Base-by-base conservation (phyloP, 83 land plant genomes). In the Picea engelmannii region DNA sequence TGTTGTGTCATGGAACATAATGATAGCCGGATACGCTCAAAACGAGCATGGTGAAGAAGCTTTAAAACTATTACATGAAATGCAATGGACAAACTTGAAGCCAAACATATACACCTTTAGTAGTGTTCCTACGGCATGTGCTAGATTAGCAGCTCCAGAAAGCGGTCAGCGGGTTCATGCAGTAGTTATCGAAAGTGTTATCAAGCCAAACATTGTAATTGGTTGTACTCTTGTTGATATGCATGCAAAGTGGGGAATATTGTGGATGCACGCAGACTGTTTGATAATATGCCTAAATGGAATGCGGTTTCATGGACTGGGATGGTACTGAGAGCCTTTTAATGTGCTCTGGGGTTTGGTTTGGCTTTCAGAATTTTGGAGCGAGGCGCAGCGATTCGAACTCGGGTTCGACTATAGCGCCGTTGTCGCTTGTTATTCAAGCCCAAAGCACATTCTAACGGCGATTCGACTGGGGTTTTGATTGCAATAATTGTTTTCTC, bases 61-160 rank as follows among this genome's bases (percentile, higher is more conserved):
- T 31, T 31, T 31, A 31, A 31, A 31, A 65, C 25, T 65, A 6
- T 13, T 65, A 24, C 67, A 65, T 27, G 25, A 65, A 65, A 65
- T 65, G 67, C 67, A 65, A 65, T 65, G 67, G 67, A 65, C 10
- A 24, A 65, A 65, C 25, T 65, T 65, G 67, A 65, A 65, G 67
- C 67, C 67, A 24, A 24, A 65, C 67, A 65, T 24, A 23, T 65
- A 23, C 25, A 65, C 67, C 12, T 65, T 65, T 65, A 27, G 67
- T 9, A 65, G 67, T 65, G 67, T 65, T 23, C 67, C 25, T 13
- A 65, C 15, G 67, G 67, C 67, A 65, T 65, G 67, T 65, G 67
- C 67, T 65, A 24, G 67, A 9, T 27, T 65, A 65, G 67, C 67
- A 24, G 67, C 67, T 65, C 12, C 25, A 9, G 67, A 65, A 65